A percentile compares a stretch with the other conserved stretches of the same genome.
Evolutionary conservation across 2,329 filamentous ascomycete species (phyloP).

Genomic region (Thielaviopsis punctulata): DNA sequence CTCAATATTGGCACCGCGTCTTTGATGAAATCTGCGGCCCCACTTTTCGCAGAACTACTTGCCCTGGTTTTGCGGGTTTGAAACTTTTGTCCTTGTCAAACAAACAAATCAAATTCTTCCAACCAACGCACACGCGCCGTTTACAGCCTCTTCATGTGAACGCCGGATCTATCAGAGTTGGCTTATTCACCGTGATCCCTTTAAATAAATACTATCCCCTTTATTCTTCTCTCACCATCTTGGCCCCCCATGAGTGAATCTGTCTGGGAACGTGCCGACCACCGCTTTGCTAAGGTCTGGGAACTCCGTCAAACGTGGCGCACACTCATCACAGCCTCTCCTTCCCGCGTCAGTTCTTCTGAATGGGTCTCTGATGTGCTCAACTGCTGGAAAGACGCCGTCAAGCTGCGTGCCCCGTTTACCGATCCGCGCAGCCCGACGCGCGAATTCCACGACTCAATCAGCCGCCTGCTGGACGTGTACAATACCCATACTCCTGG

Average conservation of each 20-base stretch:
- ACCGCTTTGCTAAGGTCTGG: conserved; percentile 6
- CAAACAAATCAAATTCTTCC: too few relatives aligned
- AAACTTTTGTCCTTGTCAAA: too few relatives aligned
- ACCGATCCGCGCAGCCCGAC: conserved; percentile 21
- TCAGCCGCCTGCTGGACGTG: conserved; percentile 23
- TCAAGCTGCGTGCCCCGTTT: conserved; percentile 4
- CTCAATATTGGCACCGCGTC: too few relatives aligned
- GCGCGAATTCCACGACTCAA: conserved; percentile 34
- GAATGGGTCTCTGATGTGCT: conserved; percentile 6
- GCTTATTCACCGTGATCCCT: too few relatives aligned
- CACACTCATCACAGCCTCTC: conserved; percentile 3
- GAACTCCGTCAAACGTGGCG: conserved; percentile 6
- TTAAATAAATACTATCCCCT: neutral
- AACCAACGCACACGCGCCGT: too few relatives aligned
- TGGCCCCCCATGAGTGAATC: conserved; percentile 12
- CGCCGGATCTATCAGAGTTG: too few relatives aligned
- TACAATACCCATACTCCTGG: conserved; percentile 8
- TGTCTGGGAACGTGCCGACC: conserved; percentile 7
- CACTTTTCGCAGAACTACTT: too few relatives aligned
- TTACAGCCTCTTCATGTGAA: too few relatives aligned
- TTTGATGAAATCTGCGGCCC: too few relatives aligned
- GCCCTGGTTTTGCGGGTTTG: too few relatives aligned
- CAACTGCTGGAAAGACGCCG: conserved; percentile 6
- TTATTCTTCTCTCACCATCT: neutral
- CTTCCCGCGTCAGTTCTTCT: conserved; percentile 1